Conservation (phyloP, 768 basidiomycete species). For the Rhizopogon salebrosus region DNA sequence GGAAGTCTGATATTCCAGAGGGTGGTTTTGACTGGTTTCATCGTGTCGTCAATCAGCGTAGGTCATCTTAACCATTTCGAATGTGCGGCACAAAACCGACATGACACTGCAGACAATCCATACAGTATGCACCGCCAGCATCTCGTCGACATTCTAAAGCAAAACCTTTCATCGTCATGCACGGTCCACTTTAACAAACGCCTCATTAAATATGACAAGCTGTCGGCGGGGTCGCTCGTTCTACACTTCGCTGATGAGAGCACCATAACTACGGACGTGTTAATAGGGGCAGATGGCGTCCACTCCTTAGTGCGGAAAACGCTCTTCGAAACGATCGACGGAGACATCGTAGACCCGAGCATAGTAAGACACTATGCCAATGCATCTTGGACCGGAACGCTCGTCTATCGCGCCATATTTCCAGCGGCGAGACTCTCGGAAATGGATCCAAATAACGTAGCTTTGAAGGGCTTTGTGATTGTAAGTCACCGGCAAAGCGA, state of each 20-base stretch:
- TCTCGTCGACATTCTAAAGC: background rate
- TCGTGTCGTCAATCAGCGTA: constrained; percentile 16
- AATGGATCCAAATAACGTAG: constrained; percentile 11
- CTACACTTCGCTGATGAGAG: constrained; percentile 24
- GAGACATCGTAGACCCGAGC: background rate
- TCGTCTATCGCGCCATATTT: constrained; percentile 33
- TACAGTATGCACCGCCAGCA: background rate
- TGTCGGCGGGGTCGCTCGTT: background rate
- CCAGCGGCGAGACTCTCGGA: constrained; percentile 22
- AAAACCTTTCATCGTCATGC: background rate
- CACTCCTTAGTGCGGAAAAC: constrained; percentile 5
- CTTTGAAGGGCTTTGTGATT: constrained; percentile 10
- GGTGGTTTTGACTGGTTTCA: constrained; percentile 20
- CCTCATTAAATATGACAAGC: background rate
- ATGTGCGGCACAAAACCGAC: background rate
- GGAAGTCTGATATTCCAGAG: constrained; percentile 18
- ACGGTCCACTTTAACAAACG: background rate
- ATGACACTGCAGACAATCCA: background rate
- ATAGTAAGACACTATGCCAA: background rate
- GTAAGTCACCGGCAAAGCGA: constrained; percentile 7
- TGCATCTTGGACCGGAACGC: constrained; percentile 34
- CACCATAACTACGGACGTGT: constrained; percentile 30
- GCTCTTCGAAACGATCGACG: background rate
- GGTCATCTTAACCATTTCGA: constrained; percentile 5
- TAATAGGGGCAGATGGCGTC: constrained; percentile 39